Conservation (phyloP, 305 asterid species). For the Rubia peregrina region DNA sequence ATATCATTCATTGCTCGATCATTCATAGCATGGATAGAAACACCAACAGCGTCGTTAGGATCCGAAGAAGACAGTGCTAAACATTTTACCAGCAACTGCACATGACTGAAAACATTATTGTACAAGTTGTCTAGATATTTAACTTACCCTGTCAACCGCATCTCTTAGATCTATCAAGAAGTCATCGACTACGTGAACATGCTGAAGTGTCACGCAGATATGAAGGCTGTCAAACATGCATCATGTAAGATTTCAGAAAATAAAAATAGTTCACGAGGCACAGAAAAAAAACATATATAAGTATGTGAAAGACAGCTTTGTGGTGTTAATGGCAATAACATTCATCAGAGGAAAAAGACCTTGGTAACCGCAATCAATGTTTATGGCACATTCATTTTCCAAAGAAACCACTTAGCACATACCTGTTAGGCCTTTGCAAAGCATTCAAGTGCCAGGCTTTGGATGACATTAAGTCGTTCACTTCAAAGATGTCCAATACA, state of each 20-base stretch:
- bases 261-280: slow-evolving; percentile 10
- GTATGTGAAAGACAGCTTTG: neutral
- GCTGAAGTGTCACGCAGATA: slow-evolving; percentile 95
- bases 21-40: neutral
- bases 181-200: slow-evolving; percentile 54
- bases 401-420: slow-evolving; percentile 27
- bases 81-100: neutral
- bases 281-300: neutral
- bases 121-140: neutral
- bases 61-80: neutral
- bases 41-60: no score
- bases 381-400: neutral
- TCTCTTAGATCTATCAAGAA: slow-evolving; percentile 70
- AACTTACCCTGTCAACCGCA: slow-evolving; percentile 68
- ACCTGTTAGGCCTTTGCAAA: slow-evolving; percentile 96
- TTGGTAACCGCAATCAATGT: neutral
- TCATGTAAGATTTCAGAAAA: slow-evolving; percentile 10
- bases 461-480: slow-evolving; percentile 76
- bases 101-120: neutral
- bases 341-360: neutral
- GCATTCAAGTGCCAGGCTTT: slow-evolving; percentile 99
- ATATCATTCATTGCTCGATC: neutral
- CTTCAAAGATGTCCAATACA: slow-evolving; percentile 78
- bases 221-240: slow-evolving; percentile 59
- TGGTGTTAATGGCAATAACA: neutral